Percentiles rank a stretch among this genome's conserved stretches.
Conservation (phyloP, 177 flowering plant genomes). For the Tripterygium wilfordii region DNA sequence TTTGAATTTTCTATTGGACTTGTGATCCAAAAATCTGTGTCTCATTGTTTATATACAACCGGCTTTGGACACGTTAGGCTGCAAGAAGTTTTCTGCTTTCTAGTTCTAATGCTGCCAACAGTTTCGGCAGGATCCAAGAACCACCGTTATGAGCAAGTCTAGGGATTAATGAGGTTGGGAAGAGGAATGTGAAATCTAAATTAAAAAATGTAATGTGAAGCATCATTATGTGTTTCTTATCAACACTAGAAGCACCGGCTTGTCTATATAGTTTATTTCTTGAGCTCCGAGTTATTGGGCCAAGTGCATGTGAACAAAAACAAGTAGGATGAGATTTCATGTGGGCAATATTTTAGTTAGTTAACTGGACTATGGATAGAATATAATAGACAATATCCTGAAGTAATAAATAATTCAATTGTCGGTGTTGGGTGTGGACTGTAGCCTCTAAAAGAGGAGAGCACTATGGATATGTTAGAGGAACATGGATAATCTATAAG, state of each 20-base stretch:
- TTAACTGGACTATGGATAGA: slow-evolving; percentile 2
- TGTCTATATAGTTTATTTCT: not conserved
- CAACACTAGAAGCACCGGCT: slow-evolving; percentile 5
- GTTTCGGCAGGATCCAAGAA: slow-evolving; percentile 8
- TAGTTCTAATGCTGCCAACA: not conserved
- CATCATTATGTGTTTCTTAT: not conserved
- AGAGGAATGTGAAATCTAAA: slow-evolving; percentile 5
- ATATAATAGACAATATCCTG: not conserved
- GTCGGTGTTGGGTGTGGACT: not conserved
- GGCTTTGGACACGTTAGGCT: no score
- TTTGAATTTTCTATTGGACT: not conserved
- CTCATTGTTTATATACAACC: no score
- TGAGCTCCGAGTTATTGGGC: slow-evolving; percentile 9
- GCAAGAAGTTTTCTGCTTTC: not conserved
- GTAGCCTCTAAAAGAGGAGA: slow-evolving; percentile 2
- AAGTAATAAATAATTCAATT: not conserved
- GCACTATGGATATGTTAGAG: slow-evolving; percentile 3
- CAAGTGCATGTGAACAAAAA: slow-evolving; percentile 34
- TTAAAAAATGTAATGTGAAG: not conserved
- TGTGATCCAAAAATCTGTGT: slow-evolving; percentile 11
- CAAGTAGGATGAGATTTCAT: slow-evolving; percentile 44
- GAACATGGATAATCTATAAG: slow-evolving; percentile 1
- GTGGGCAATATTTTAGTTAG: slow-evolving; percentile 28
- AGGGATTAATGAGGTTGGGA: slow-evolving; percentile 3
- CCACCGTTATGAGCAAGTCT: not conserved